Base-by-base conservation (phyloP, 192 early-diverging fungal genomes). In the Backusella westeae region DNA sequence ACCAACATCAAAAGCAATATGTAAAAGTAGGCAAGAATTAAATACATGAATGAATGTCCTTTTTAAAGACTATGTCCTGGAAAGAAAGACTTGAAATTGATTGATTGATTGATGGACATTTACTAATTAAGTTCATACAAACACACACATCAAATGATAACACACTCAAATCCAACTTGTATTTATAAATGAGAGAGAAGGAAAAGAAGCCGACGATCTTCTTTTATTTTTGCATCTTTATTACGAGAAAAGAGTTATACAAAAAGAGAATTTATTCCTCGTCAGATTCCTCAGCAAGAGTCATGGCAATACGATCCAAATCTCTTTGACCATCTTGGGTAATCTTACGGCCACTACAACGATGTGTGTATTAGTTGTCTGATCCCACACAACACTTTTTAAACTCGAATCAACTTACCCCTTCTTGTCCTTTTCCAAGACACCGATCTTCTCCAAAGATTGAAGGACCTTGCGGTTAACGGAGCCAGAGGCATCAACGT, bases 401-500 rank as follows among this genome's bases (percentile, higher is more conserved):
- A 35, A 23, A 67, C 65, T 75, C 73, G n/a, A 36, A 10, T 63
- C 39, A 68, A 71, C 53, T 34, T 90, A 91, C 89, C 92, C 92
- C 87, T 92, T 89, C 80, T 89, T 82, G 86, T 96, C 95, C 89
- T 94, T 89, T 89, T 98, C 94, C 71, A 98, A 86, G 71, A 99
- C 93, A 87, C 94, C 95, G 83, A 99, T 94, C 94, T 98, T 97
- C 92, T 98, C 98, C 76, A 99, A 90, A 74, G 94, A 93, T 91
- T 99, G 98, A 79, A 99, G 87, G 73, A 95, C 93, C 93, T 98
- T 98, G 85, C 98, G 93, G 80, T 91, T 89, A 69, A 97, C 88
- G 83, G 94, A 95, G 75, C 97, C 97, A 69, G 95, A 96, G 74
- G 92, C 90, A 52, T 90, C 85, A 72, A 86, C 85, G 89, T 92